Evolutionary conservation across 1,139 yeast species (phyloP).

Genomic region (Pichia inconspicua): DNA sequence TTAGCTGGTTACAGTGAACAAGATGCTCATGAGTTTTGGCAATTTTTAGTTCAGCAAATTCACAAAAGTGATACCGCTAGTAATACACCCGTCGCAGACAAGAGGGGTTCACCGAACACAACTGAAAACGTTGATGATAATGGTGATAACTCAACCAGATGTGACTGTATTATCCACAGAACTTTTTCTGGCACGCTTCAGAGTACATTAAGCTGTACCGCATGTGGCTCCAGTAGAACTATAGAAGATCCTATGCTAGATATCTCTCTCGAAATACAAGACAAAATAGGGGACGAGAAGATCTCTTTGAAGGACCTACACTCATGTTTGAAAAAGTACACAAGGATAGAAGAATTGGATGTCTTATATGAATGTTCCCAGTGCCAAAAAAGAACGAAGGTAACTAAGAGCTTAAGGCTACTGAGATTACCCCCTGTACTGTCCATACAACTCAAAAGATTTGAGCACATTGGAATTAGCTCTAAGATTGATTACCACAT

Average conservation of each 20-base stretch:
- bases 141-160: conserved; percentile 23
- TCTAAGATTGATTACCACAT: conserved; percentile 73
- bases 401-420: conserved; percentile 64
- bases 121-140: conserved; percentile 2
- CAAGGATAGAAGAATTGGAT: conserved; percentile 70
- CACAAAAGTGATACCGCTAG: conserved; percentile 42
- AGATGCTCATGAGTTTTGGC: conserved; percentile 97
- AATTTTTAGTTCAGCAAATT: conserved; percentile 75
- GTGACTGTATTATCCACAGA: conserved; percentile 77
- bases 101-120: conserved; percentile 18
- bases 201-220: conserved; percentile 65
- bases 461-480: conserved; percentile 64
- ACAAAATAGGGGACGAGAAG: conserved; percentile 15
- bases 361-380: conserved; percentile 59
- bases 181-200: conserved; percentile 69
- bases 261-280: conserved; percentile 65
- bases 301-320: conserved; percentile 31
- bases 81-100: conserved; percentile 12
- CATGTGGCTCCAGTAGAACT: conserved; percentile 55
- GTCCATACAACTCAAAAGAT: conserved; percentile 78
- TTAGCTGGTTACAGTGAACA: conserved; percentile 94
- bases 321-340: conserved; percentile 70
- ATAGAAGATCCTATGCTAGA: conserved; percentile 90
- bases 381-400: conserved; percentile 57
- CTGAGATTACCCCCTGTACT: conserved; percentile 68